Percentiles rank a stretch among this genome's conserved stretches.
These are phyloP conservation scores for Liquidambar formosana DNA, from an alignment of 164 flowering plant species.

Conservation along the genomic window DNA sequence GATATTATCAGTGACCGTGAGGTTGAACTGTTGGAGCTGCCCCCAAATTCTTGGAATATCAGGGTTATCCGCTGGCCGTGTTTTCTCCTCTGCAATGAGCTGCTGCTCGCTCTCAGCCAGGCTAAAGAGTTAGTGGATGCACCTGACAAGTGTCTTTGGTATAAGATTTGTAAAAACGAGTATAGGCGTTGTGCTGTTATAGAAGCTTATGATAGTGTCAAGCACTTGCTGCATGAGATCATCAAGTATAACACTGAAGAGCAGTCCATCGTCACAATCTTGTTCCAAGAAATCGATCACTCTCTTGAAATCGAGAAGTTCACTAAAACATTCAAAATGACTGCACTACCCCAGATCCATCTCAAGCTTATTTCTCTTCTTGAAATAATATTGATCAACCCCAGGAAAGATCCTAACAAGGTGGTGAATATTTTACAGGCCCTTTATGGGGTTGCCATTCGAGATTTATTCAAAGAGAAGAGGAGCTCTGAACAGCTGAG, in stretches of 20 bases:
- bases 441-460: slow-evolving; percentile 55
- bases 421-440: slow-evolving; percentile 61
- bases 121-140: too few relatives aligned
- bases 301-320: slow-evolving; percentile 50
- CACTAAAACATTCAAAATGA: slow-evolving; percentile 48
- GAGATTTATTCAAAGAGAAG: slow-evolving; percentile 50
- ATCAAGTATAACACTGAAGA: slow-evolving; percentile 48
- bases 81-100: slow-evolving; percentile 56
- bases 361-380: slow-evolving; percentile 43
- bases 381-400: slow-evolving; percentile 37
- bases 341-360: slow-evolving; percentile 47
- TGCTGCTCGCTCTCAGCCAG: too few relatives aligned
- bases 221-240: slow-evolving; percentile 47
- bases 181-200: too few relatives aligned
- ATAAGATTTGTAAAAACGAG: too few relatives aligned
- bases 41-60: slow-evolving; percentile 58
- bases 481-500: slow-evolving; percentile 43
- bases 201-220: slow-evolving; percentile 63
- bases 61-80: slow-evolving; percentile 74
- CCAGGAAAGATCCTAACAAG: slow-evolving; percentile 42
- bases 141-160: too few relatives aligned
- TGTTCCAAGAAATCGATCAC: slow-evolving; percentile 65
- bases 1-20: too few relatives aligned
- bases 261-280: slow-evolving; percentile 45
- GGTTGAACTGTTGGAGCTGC: slow-evolving; percentile 62